Base-by-base conservation (phyloP, 306 rosid genomes). In the Trifolium subterraneum region DNA sequence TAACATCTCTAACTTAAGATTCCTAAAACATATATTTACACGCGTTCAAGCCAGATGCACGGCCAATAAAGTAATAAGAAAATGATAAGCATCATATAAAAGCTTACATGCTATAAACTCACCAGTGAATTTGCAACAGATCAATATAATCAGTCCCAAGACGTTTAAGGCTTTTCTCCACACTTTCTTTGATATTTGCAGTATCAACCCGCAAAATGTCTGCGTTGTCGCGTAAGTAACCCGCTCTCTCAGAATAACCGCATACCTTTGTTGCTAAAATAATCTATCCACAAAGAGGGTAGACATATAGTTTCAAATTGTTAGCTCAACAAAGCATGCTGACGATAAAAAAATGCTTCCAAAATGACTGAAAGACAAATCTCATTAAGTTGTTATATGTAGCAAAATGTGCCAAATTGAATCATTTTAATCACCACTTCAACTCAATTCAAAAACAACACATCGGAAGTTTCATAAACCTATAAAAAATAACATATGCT, bases 61-160 rank as follows among this genome's bases (percentile, higher is more conserved):
- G 11, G 61, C 31, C 75, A 62, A 67, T 15, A 39, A 66, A 29
- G 31, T 41, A 66, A 76, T 14, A 31, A 36, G 60, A 51, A 71
- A 68, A 36, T 39, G 45, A 66, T 7, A 42, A 41, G 48, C 20
- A 55, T 25, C 15, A 35, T 23, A 64, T 58, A 5, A 14, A 50
- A 44, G 70, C 44, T 78, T 74, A 42, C 29, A 35, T 61, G 65
- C 58, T 27, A 45, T 35, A 64, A 55, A 72, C 92, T 72, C 79
- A 91, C 98, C 97, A 94, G 85, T 94, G 98, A 85, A 91, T 91
- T 85, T 91, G 98, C 85, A 91, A 79, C 62, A 94, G 81, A 79
- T 91, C 98, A 75, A 94, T 91, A 89, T 94, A 90, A 72, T 94
- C 97, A 70, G 96, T 91, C 75, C 89, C 89, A 16, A 94, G 97